Evolutionary conservation across 139 green algal genomes (phyloP).

Genomic region (Chlamydomonas sp.): DNA sequence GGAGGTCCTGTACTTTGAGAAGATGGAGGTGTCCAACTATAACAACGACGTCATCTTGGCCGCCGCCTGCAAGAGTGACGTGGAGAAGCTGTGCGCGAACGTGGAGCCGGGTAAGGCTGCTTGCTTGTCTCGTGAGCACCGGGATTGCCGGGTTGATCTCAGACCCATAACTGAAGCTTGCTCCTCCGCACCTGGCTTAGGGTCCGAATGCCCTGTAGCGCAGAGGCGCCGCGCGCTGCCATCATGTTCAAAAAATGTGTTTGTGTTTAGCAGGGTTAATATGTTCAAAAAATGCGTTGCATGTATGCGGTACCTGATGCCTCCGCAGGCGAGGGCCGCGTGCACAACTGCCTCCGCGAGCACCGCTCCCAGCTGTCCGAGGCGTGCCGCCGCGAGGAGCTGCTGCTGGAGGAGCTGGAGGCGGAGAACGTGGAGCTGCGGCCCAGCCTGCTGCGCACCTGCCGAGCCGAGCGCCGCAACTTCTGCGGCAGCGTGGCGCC

Average conservation of each 20-base stretch:
- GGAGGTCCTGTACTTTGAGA: conserved; percentile 87
- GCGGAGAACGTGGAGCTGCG: conserved; percentile 66
- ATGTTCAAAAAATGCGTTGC: too few species aligned
- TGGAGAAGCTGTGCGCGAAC: conserved; percentile 66
- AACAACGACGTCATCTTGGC: conserved; percentile 75
- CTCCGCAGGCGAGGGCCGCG: conserved; percentile 56
- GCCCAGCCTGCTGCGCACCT: conserved; percentile 51
- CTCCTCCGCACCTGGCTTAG: too few species aligned
- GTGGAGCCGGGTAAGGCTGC: conserved; percentile 57
- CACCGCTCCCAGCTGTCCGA: conserved; percentile 64
- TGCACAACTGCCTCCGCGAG: conserved; percentile 80
- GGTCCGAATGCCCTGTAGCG: not conserved
- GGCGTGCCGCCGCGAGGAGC: conserved; percentile 73
- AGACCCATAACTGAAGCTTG: too few species aligned
- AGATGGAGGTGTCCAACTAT: conserved; percentile 76
- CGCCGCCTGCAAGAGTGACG: conserved; percentile 72
- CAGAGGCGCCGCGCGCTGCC: not conserved
- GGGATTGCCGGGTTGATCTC: too few species aligned
- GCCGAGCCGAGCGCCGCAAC: conserved; percentile 65
- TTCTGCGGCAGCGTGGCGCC: conserved; percentile 74
- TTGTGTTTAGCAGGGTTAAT: not conserved
- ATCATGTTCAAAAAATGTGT: not conserved
- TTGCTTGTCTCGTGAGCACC: not conserved
- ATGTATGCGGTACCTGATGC: not conserved
- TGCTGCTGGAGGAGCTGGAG: conserved; percentile 67